Evolutionary conservation across 2,329 filamentous ascomycete genomes (phyloP).

Genomic region (Fusarium ramigenum): DNA sequence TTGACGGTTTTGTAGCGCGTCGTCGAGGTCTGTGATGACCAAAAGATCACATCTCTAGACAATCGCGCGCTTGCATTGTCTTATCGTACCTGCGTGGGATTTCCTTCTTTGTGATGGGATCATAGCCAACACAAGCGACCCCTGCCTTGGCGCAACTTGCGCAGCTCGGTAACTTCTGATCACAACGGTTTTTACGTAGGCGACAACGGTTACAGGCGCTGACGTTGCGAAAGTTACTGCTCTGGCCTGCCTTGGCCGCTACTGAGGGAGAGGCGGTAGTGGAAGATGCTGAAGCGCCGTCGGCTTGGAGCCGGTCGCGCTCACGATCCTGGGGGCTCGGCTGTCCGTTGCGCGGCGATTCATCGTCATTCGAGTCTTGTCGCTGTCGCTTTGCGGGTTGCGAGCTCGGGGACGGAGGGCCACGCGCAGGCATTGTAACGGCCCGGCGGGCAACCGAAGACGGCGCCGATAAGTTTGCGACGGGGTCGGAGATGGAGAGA

Average conservation of each 20-base stretch:
- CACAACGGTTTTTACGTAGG: conserved; percentile 91
- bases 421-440: conserved; percentile 54
- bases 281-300: conserved; percentile 46
- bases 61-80: conserved; percentile 11
- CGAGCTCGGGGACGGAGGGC: conserved; percentile 60
- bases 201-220: conserved; percentile 95
- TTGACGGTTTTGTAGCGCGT: neutral
- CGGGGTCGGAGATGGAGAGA: conserved; percentile 3
- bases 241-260: conserved; percentile 61
- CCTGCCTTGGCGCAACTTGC: conserved; percentile 92
- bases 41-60: neutral
- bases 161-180: conserved; percentile 91
- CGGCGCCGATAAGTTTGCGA: conserved; percentile 34
- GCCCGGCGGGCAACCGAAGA: conserved; percentile 42
- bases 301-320: conserved; percentile 40
- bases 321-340: conserved; percentile 40
- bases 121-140: conserved; percentile 92
- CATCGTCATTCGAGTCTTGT: conserved; percentile 61
- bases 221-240: conserved; percentile 82
- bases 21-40: neutral
- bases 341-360: conserved; percentile 50
- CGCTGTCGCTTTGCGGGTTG: conserved; percentile 68
- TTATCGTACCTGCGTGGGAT: conserved; percentile 85
- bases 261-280: conserved; percentile 40
- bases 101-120: conserved; percentile 95